Evolutionary conservation across 2,329 filamentous ascomycete species (phyloP), one percentile per base, ranked within the genome.

Genomic region (Fusarium coffeatum): DNA sequence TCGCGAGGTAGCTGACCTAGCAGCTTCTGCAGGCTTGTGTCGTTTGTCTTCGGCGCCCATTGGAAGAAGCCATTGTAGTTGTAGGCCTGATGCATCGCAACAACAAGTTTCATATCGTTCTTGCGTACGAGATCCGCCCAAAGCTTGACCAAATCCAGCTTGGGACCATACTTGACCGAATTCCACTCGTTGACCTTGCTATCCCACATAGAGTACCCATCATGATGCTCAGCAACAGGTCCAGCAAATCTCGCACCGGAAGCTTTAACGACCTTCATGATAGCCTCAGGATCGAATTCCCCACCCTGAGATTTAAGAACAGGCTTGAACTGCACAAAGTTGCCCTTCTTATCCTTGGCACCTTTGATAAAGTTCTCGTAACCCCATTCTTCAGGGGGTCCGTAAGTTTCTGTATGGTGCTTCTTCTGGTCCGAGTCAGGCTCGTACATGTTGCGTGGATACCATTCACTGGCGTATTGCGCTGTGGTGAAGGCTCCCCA

Each of bases 131-230:
- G 50, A 9, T 34, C 37, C 3, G 61, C 61, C 59, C 59, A 64
- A 0, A 64, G 11, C 30, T 64, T 64, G 8, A 64, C 50, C 18
- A 64, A 32, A 11, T 64, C 61, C 6, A 66, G 8, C 2, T 61
- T 66, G 0, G 63, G 63, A 4, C 63, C 63, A 12, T 30, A 10
- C 5, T 66, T 53, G 16, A 66, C 62, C 2, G 63, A 45, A 8
- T 66, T 66, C 63, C 63, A 66, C 25, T 66, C 48, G 1, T 66
- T 66, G 32, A 66, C 62, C 11, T 54, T 55, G 8, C 63, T 66
- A 3, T 66, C 32, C 63, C 63, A 66, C 54, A 66, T 60, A 7
- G 63, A 66, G n/a, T 41, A 66, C 2, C 63, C 63, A 40, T 66
- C 63, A 8, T 66, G 63, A 20, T 66, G 63, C 25, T 66, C 63